phyloP scores from a whole-genome alignment of 352 stramenopile species.

The Phytophthora agathidicida region DNA sequence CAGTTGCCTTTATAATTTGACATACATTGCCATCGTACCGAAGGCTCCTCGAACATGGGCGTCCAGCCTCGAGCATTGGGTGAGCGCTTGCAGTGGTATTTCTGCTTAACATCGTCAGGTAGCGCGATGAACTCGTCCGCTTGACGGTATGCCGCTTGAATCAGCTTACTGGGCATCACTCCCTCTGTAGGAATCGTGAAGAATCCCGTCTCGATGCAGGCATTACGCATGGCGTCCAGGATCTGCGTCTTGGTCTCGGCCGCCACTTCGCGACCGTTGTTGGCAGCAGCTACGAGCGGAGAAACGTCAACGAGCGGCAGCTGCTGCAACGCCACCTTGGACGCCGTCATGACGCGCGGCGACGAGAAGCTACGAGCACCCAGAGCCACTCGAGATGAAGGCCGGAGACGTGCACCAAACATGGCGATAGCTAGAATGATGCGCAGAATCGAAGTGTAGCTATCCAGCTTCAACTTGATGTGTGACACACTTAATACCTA shows the following conservation, averaged over 20 bases:
- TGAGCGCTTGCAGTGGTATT: conserved; percentile 81
- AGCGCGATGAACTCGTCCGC: conserved; percentile 76
- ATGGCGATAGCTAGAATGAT: conserved; percentile 19
- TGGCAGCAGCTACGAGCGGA: conserved; percentile 47
- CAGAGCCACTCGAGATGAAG: neutral
- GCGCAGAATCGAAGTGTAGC: neutral
- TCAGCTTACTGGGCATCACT: conserved; percentile 56
- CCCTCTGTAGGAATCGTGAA: conserved; percentile 78
- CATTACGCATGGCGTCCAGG: conserved; percentile 59
- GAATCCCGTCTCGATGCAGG: conserved; percentile 70
- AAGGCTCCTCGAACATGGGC: conserved; percentile 84
- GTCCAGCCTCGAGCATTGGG: conserved; percentile 81
- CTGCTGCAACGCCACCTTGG: conserved; percentile 51
- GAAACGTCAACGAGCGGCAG: conserved; percentile 77
- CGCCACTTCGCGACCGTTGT: conserved; percentile 5
- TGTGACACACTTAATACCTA: neutral
- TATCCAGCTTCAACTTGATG: conserved; percentile 23
- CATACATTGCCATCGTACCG: conserved; percentile 53
- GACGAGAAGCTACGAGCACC: conserved; percentile 23
- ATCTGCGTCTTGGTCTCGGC: conserved; percentile 45
- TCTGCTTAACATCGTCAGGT: conserved; percentile 60
- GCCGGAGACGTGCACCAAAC: conserved; percentile 11
- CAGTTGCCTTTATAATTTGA: too few relatives aligned
- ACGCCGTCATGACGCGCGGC: conserved; percentile 49
- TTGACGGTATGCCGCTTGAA: conserved; percentile 62